Evolutionary conservation across 495 filamentous ascomycete genomes (phyloP), one percentile per base, ranked within the genome.

Genomic region (Diplogelasinospora grovesii): DNA sequence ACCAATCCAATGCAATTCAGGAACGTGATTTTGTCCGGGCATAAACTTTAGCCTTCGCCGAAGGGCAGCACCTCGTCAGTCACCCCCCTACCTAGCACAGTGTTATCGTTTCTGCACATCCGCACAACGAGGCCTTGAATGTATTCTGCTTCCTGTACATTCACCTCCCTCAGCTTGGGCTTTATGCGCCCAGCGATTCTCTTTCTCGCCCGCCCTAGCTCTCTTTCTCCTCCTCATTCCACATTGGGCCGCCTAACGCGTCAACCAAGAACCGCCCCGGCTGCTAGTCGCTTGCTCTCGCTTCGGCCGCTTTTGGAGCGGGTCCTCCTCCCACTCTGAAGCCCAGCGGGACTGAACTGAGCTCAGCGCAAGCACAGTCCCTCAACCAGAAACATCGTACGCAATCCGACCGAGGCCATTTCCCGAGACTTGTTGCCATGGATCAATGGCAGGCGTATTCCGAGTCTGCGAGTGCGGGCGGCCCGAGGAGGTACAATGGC

Each of bases 401-500:
- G 31, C 21, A 31, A 16, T 28, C 16, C 22, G 43, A 50, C 40
- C 34, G 29, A 35, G 21, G 26, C 24, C 8, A 22, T 13, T 28
- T 39, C 23, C 21, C 18, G 26, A 33, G 22, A 43, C 53, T 51
- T 48, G 39, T 59, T 60, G 63, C 63, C 63, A 77, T 77, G 73
- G 73, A 77, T 68, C 71, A 68, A 67, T 77, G 69, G 69, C 70
- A 72, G 61, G 53, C 62, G 46, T 74, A 73, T 52, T 52, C 56
- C 46, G 69, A 72, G 51, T 51, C 64, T 45, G 43, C 57, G 35
- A 53, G 58, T 54, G 52, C 64, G 40, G 57, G 63, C 54, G 56
- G 63, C 50, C 60, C 68, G 52, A 53, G 73, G 54, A 65, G 69
- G 53, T 73, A 69, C 50, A 75, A 73, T 51, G 64, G 65, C 36